Evolutionary conservation across 345 rosid species (phyloP).

Genomic region (Gossypium turneri): DNA sequence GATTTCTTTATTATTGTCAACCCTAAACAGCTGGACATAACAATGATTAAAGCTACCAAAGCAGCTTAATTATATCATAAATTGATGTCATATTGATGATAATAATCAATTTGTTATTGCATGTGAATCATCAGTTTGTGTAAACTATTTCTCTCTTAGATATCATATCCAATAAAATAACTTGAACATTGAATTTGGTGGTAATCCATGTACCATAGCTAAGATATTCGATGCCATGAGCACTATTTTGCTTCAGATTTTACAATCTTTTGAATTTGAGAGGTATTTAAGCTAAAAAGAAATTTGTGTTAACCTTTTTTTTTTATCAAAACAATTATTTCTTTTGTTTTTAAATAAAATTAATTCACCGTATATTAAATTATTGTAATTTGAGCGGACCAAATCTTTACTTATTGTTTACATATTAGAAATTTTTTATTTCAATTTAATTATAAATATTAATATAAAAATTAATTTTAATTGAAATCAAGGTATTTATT

Average conservation of each 20-base stretch:
- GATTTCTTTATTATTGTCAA: conserved; percentile 1
- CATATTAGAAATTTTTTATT: too few relatives aligned
- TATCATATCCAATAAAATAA: neutral
- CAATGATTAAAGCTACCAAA: neutral
- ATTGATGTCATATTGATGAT: conserved; percentile 2
- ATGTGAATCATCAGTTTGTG: neutral
- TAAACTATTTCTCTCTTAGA: neutral
- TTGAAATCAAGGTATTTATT: too few relatives aligned
- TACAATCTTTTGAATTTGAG: too few relatives aligned
- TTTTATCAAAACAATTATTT: too few relatives aligned
- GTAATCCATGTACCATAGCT: neutral
- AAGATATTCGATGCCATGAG: neutral
- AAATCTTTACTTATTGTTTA: too few relatives aligned
- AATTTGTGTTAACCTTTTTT: too few relatives aligned
- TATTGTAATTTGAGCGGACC: too few relatives aligned
- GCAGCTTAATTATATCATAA: neutral
- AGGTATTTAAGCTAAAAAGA: too few relatives aligned
- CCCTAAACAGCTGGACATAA: neutral
- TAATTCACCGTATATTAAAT: too few relatives aligned
- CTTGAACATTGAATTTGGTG: neutral
- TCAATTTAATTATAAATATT: too few relatives aligned
- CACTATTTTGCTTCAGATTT: neutral
- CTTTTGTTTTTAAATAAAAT: too few relatives aligned
- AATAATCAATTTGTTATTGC: neutral
- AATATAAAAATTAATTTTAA: too few relatives aligned